phyloP scores from a whole-genome alignment of 306 rosid species.

The Cercis canadensis region DNA sequence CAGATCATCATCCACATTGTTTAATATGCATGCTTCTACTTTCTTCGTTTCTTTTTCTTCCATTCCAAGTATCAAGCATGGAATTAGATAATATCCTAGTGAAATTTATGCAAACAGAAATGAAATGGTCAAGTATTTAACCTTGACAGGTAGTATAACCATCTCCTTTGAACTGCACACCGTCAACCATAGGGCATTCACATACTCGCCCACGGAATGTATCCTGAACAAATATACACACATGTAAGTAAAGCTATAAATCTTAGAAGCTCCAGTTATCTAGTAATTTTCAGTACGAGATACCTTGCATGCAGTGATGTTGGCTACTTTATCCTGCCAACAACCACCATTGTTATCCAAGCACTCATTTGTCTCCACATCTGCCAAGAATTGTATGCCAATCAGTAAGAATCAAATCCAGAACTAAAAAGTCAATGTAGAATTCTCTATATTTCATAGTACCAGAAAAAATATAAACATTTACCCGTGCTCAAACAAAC shows the following conservation, averaged over 20 bases:
- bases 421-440: conserved; percentile 25
- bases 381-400: conserved; percentile 49
- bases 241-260: conserved; percentile 25
- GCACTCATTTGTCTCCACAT: conserved; percentile 98
- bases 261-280: conserved; percentile 12
- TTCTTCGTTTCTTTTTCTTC: conserved; percentile 6
- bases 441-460: conserved; percentile 5
- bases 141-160: conserved; percentile 93
- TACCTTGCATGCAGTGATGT: conserved; percentile 98
- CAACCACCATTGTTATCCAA: conserved; percentile 94
- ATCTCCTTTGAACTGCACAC: conserved; percentile 99
- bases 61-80: conserved; percentile 14
- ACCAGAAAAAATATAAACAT: conserved; percentile 29
- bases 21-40: neutral
- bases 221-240: conserved; percentile 63
- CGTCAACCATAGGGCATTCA: conserved; percentile 93
- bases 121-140: conserved; percentile 31
- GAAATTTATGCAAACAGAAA: conserved; percentile 20
- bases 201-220: conserved; percentile 99
- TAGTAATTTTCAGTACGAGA: conserved; percentile 28
- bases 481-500: conserved; percentile 96
- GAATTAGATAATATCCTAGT: neutral
- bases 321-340: conserved; percentile 85
- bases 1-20: neutral
- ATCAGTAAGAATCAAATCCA: conserved; percentile 19